Percentiles rank a stretch among this genome's conserved stretches.
Evolutionary conservation across 257 asterid species (phyloP).

Genomic region (Vinca minor): DNA sequence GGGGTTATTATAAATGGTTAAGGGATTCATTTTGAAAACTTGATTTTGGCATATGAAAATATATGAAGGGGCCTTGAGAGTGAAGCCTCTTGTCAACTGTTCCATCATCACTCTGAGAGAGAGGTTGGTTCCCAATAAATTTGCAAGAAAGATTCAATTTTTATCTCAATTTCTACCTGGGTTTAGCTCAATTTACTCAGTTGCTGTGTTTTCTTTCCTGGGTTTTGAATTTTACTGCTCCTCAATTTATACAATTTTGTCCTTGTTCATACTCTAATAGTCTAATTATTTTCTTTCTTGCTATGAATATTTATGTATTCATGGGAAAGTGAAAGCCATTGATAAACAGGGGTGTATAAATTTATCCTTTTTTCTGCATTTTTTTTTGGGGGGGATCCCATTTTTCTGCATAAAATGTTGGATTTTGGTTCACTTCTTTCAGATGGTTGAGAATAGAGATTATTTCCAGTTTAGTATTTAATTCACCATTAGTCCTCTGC

Average conservation of each 20-base stretch:
- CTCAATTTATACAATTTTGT: not conserved
- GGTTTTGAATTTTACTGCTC: not conserved
- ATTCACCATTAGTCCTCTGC: too few species aligned
- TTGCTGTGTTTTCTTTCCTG: not conserved
- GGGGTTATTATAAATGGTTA: constrained; percentile 19
- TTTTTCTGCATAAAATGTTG: not conserved
- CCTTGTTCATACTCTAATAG: not conserved
- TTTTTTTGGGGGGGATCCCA: not conserved
- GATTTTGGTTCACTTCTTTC: not conserved
- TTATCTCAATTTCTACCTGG: constrained; percentile 14
- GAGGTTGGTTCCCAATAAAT: constrained; percentile 32
- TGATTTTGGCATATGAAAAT: constrained; percentile 26
- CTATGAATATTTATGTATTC: too few species aligned
- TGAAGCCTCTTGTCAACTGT: constrained; percentile 11
- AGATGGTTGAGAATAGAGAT: too few species aligned
- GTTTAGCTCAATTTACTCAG: constrained; percentile 4
- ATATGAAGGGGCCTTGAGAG: constrained; percentile 11
- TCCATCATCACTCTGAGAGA: constrained; percentile 20
- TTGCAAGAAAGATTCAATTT: constrained; percentile 23
- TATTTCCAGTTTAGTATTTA: too few species aligned
- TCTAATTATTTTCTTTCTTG: too few species aligned
- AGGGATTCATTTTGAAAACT: constrained; percentile 16
- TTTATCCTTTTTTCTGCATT: not conserved
- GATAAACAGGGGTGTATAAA: not conserved
- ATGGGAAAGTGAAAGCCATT: not conserved